Evolutionary conservation across 2,329 filamentous ascomycete species (phyloP), one percentile per base, ranked within the genome.

Genomic region (Nothophoma quercina): DNA sequence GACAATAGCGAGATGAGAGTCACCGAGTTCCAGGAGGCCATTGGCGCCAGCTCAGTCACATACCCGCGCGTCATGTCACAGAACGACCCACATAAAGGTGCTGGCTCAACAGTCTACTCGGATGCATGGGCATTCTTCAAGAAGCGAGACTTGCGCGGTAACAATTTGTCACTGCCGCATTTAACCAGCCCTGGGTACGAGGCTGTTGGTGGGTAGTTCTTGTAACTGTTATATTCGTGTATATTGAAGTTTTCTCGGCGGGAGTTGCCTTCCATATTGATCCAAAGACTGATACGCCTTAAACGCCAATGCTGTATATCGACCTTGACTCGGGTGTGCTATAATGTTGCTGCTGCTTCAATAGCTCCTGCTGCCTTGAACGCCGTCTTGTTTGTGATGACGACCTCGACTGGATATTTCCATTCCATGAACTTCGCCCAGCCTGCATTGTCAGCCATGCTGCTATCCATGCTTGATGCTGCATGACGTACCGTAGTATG

Each of bases 351-450:
- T 19, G 79, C 79, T 13, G 79, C 79, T 60, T 80, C 76, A 33
- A 81, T 64, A 9, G 72, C 74, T 28, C 79, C 79, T 10, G 75
- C 75, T 23, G 67, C 75, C 58, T 78, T 81, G 74, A 81, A 82
- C 2, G 71, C 56, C 30, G 63, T 68, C 5, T 77, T 74, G 58
- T 70, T 80, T n/a, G 79, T 77, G 19, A 81, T 69, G 39, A 78
- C 75, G 34, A 96, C 81, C 56, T 96, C 88, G 49, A 96, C 88
- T 7, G 86, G 86, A 71, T 96, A 95, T 74, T 90, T 88, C 93
- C 92, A 98, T 73, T 91, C 86, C 93, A 97, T 97, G 72, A 92
- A 96, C 68, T 88, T 87, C 18, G 88, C 88, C 93, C 93, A 97
- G 63, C 91, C 93, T 96, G n/a, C 3, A n/a, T 4, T 30, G 19